Base-by-base conservation (phyloP, 495 filamentous ascomycete species). In the Talaromyces thailandensis region DNA sequence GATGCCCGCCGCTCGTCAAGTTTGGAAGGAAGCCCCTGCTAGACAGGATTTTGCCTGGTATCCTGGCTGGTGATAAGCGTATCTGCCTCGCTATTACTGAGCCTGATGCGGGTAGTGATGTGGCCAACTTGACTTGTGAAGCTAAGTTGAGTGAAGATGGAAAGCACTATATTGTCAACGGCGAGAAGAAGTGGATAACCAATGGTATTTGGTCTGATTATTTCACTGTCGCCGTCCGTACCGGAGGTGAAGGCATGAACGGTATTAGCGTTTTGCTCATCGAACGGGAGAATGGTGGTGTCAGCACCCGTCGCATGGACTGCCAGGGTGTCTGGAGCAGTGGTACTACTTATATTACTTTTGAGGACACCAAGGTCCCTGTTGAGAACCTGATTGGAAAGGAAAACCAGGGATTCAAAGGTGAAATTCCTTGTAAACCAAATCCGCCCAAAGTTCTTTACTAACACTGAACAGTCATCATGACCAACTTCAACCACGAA, bases 401-500 rank as follows among this genome's bases (percentile, higher is more conserved):
- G 77, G 90, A 96, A 79, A 96, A 98, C 82, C 88, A 95, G 69
- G 94, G 94, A n/a, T 98, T 98, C 84, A 92, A 93, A 76, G 84
- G 84, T 84, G 64, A 61, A 68, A n/a, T 18, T 32, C 6, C 26
- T 21, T 14, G 0, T 24, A 40, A n/a, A 25, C 14, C 3, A 56
- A 18, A 28, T 29, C 9, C 21, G 11, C 26, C 37, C 24, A 25
- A 48, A 52, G 29, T 9, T 14, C 48, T 45, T 23, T 65, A 55
- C 52, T 64, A 43, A 63, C 58, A 64, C 31, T 8, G 21, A 32
- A 8, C 55, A 82, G 92, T 92, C 60, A 89, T 95, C 78, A 95
- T 96, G 92, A 95, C 92, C 63, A 98, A 98, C 82, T 98, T 98
- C 82, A 98, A 98, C 82, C 94, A 98, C 82, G 94, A 98, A 78